Evolutionary conservation across 106 monocot genomes (phyloP).

Genomic region (Acorus gramineus): DNA sequence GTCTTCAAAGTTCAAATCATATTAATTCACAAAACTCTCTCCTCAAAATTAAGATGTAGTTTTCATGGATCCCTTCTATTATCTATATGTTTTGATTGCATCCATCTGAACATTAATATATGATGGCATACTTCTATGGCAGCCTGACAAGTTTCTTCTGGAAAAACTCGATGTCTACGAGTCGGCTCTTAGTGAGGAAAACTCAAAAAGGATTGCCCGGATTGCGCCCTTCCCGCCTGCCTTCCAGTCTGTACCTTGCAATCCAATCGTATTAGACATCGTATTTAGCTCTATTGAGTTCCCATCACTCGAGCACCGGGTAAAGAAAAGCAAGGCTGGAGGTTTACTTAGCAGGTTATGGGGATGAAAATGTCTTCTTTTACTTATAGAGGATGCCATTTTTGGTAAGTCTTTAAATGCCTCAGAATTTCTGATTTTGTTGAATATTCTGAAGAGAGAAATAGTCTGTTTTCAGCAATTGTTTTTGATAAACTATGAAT

Average conservation of each 20-base stretch:
- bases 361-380: slow-evolving; percentile 18
- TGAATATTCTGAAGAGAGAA: too few relatives aligned
- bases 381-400: too few relatives aligned
- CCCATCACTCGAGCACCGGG: slow-evolving; percentile 82
- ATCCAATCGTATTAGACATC: slow-evolving; percentile 87
- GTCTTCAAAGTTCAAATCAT: too few relatives aligned
- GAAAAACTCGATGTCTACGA: slow-evolving; percentile 80
- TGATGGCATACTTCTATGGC: slow-evolving; percentile 4
- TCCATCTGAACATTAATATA: too few relatives aligned
- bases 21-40: too few relatives aligned
- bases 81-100: too few relatives aligned
- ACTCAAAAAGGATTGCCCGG: slow-evolving; percentile 33
- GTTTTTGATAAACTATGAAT: too few relatives aligned
- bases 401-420: too few relatives aligned
- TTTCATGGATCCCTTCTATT: too few relatives aligned
- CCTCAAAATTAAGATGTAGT: too few relatives aligned
- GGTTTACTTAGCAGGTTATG: slow-evolving; percentile 70
- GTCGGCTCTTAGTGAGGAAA: slow-evolving; percentile 52
- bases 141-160: slow-evolving; percentile 66
- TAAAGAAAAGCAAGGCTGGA: slow-evolving; percentile 85
- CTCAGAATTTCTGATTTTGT: too few relatives aligned
- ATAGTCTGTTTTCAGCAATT: too few relatives aligned
- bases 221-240: slow-evolving; percentile 77
- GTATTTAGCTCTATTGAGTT: slow-evolving; percentile 88
- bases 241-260: slow-evolving; percentile 77